phyloP scores from a whole-genome alignment of 768 basidiomycete species.

The Lactifluus pinguis region DNA sequence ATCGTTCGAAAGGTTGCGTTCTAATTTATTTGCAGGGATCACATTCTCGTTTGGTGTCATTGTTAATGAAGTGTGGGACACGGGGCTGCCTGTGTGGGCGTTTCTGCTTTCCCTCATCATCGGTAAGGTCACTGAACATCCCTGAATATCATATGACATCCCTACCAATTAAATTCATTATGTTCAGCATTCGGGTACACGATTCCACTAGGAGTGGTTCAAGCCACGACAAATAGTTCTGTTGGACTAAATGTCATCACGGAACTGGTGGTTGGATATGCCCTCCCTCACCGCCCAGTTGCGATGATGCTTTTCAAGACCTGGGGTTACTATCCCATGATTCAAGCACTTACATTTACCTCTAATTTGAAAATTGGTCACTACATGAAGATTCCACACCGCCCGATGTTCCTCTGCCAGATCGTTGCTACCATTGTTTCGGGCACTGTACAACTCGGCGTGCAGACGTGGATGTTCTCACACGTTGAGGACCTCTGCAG shows the following conservation, averaged over 20 bases:
- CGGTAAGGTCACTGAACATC: slow-evolving; percentile 26
- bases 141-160: background rate
- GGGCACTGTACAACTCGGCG: slow-evolving; percentile 64
- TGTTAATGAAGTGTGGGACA: slow-evolving; percentile 65
- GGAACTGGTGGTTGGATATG: slow-evolving; percentile 74
- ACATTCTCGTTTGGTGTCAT: slow-evolving; percentile 65
- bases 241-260: slow-evolving; percentile 68
- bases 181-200: slow-evolving; percentile 32
- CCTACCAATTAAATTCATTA: background rate
- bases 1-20: no score
- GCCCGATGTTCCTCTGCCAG: slow-evolving; percentile 64
- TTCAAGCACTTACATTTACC: slow-evolving; percentile 60
- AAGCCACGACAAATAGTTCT: slow-evolving; percentile 75
- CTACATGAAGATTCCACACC: slow-evolving; percentile 65
- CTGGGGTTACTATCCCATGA: slow-evolving; percentile 65
- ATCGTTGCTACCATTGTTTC: slow-evolving; percentile 58
- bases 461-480: slow-evolving; percentile 71
- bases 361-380: slow-evolving; percentile 72
- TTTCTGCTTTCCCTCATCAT: slow-evolving; percentile 65
- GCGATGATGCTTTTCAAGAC: slow-evolving; percentile 88
- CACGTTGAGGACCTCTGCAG: slow-evolving; percentile 56
- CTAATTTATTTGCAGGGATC: slow-evolving; percentile 26
- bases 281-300: slow-evolving; percentile 65
- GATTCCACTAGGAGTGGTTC: slow-evolving; percentile 49
- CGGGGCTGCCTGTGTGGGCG: slow-evolving; percentile 61